phyloP scores from a whole-genome alignment of 176 grass and related monocot genomes.

The Tuctoria greenei region DNA sequence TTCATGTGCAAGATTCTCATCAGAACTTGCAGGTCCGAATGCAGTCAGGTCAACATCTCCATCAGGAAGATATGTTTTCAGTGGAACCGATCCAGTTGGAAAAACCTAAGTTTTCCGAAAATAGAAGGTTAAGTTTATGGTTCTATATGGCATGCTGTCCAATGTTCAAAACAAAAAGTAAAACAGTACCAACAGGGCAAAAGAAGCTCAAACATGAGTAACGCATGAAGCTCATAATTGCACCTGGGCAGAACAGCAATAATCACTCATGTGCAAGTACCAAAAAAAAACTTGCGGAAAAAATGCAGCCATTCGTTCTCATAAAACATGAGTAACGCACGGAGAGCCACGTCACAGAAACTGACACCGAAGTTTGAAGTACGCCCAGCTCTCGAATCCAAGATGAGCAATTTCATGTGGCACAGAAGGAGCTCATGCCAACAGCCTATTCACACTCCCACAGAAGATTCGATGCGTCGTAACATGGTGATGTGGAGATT shows the following conservation, averaged over 20 bases:
- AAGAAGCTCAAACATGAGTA: constrained; percentile 5
- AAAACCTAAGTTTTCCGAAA: constrained; percentile 47
- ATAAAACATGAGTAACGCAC: constrained; percentile 6
- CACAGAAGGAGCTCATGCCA: background rate
- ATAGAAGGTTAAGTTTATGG: constrained; percentile 12
- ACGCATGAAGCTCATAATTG: too few relatives aligned
- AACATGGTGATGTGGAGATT: background rate
- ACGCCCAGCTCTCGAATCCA: constrained; percentile 3
- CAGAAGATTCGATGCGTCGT: background rate
- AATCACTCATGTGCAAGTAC: background rate
- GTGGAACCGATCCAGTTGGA: constrained; percentile 80
- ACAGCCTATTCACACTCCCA: background rate
- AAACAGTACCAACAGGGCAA: background rate
- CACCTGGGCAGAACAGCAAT: background rate
- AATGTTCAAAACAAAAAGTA: background rate
- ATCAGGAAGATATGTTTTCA: constrained; percentile 97
- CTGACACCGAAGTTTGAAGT: background rate
- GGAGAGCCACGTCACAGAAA: constrained; percentile 24
- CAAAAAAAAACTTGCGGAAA: background rate
- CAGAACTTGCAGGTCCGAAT: constrained; percentile 46
- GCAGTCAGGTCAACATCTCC: constrained; percentile 89
- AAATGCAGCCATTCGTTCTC: background rate
- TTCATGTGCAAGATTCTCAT: constrained; percentile 69
- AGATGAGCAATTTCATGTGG: background rate
- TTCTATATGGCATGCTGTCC: background rate